Conservation (phyloP, 768 basidiomycete genomes). For the Russula sp. region DNA sequence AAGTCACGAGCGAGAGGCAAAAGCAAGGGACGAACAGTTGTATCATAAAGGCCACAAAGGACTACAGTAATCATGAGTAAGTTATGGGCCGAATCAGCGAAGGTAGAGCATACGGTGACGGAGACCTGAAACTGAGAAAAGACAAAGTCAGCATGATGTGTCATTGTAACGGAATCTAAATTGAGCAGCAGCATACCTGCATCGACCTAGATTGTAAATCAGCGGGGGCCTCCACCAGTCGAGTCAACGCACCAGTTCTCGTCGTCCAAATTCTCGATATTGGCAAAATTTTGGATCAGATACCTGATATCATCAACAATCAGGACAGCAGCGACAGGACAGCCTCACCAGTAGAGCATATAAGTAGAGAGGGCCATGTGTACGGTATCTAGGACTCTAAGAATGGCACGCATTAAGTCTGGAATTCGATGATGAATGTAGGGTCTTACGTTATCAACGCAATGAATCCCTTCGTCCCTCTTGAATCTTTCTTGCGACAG, state of each 20-base stretch:
- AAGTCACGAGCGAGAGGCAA: not conserved
- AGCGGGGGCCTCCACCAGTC: not conserved
- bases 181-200: conserved; percentile 16
- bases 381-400: conserved; percentile 36
- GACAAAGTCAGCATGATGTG: no score
- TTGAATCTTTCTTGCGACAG: not conserved
- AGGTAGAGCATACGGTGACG: not conserved
- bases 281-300: conserved; percentile 39
- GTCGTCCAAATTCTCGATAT: conserved; percentile 31
- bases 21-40: not conserved
- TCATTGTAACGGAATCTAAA: conserved; percentile 22
- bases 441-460: not conserved
- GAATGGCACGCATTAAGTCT: not conserved
- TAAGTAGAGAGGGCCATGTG: conserved; percentile 39
- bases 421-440: no score
- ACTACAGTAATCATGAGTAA: not conserved
- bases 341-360: conserved; percentile 40
- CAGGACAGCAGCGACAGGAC: not conserved
- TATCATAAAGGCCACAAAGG: not conserved
- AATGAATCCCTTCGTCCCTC: not conserved
- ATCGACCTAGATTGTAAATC: conserved; percentile 13
- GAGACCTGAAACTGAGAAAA: not conserved
- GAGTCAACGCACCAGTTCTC: conserved; percentile 35
- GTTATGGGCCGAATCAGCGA: not conserved
- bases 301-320: conserved; percentile 30